These are phyloP conservation scores for Scutellaria galericulata DNA, from an alignment of 257 asterid species.

Conservation along the genomic window DNA sequence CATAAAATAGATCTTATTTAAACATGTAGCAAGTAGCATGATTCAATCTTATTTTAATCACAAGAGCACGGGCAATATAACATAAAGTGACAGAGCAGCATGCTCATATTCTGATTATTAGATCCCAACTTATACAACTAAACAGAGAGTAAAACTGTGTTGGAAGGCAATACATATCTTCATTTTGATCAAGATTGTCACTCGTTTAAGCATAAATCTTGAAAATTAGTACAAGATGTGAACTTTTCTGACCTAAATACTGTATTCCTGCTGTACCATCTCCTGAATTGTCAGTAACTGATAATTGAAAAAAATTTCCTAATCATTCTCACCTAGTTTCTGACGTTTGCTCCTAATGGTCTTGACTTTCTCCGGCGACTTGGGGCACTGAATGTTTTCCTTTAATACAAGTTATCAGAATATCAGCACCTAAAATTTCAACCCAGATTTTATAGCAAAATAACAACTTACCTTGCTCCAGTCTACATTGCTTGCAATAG, in stretches of 20 bases:
- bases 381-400: constrained; percentile 74
- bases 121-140: background rate
- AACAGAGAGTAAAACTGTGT: background rate
- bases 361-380: constrained; percentile 76
- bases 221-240: background rate
- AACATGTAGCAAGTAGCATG: background rate
- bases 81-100: too few species aligned
- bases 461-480: constrained; percentile 48
- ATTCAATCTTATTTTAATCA: background rate
- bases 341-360: constrained; percentile 64
- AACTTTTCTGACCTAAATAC: constrained; percentile 10
- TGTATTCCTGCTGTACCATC: background rate
- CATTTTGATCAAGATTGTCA: background rate
- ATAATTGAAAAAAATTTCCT: background rate
- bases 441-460: constrained; percentile 7
- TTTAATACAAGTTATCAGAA: constrained; percentile 36
- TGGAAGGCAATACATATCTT: background rate
- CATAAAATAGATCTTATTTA: background rate
- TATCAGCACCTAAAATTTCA: constrained; percentile 25
- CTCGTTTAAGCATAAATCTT: background rate
- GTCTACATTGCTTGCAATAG: constrained; percentile 43
- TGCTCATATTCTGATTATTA: background rate
- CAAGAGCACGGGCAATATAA: background rate
- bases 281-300: background rate
- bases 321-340: constrained; percentile 55